Evolutionary conservation across 2,329 filamentous ascomycete genomes (phyloP).

Genomic region (Colletotrichum sp.): DNA sequence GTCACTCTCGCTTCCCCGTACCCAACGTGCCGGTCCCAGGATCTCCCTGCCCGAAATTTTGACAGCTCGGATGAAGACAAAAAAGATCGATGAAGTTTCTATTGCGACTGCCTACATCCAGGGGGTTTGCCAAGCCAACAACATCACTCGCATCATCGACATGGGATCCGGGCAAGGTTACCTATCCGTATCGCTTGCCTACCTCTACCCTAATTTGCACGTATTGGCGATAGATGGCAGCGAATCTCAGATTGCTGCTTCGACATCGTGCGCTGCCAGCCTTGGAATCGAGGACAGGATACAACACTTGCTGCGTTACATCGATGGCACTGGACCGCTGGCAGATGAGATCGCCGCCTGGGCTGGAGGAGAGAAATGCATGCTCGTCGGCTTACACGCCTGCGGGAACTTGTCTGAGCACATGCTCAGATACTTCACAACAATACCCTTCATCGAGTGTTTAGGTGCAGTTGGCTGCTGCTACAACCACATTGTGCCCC

Average conservation of each 20-base stretch:
- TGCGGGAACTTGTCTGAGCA: conserved; percentile 37
- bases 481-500: conserved; percentile 36
- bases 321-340: conserved; percentile 29
- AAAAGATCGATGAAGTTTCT: conserved; percentile 35
- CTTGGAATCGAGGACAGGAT: conserved; percentile 27
- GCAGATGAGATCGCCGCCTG: conserved; percentile 28
- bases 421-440: conserved; percentile 34
- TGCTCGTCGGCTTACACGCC: conserved; percentile 37
- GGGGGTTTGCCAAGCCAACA: conserved; percentile 24
- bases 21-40: conserved; percentile 19
- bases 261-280: conserved; percentile 25
- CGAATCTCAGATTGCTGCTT: conserved; percentile 31
- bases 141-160: conserved; percentile 29
- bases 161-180: conserved; percentile 32
- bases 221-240: conserved; percentile 37
- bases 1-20: conserved; percentile 19
- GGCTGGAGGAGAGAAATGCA: conserved; percentile 30
- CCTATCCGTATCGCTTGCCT: conserved; percentile 32
- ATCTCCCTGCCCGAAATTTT: conserved; percentile 26
- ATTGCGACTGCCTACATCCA: conserved; percentile 29
- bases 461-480: conserved; percentile 35
- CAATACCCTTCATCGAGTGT: conserved; percentile 23
- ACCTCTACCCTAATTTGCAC: conserved; percentile 29
- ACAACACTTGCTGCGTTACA: conserved; percentile 29
- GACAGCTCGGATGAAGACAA: conserved; percentile 31